phyloP scores from a whole-genome alignment of 371 early-diverging fungal species.

The Mortierella sp. region DNA sequence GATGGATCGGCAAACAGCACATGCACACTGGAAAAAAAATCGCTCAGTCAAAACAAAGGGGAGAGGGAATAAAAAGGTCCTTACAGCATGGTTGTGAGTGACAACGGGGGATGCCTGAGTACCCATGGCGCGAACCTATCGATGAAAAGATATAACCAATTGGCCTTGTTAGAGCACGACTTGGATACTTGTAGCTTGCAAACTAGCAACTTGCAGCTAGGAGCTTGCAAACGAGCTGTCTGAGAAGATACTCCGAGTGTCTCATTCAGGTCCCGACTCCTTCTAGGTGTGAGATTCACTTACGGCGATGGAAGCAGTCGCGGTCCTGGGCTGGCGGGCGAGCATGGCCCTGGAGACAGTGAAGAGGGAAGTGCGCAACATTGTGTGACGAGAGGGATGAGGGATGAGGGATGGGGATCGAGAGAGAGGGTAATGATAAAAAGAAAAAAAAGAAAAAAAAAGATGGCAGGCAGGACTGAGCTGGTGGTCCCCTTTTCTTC shows the following conservation, averaged over 20 bases:
- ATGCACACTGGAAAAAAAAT: neutral
- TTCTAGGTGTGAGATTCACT: neutral
- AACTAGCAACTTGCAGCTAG: too few relatives aligned
- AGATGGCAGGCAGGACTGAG: neutral
- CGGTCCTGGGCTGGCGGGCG: slow-evolving; percentile 35
- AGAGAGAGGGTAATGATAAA: neutral
- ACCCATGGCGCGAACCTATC: slow-evolving; percentile 51
- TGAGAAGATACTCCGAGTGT: neutral
- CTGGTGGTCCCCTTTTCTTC: neutral
- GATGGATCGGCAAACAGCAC: neutral
- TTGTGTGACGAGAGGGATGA: slow-evolving; percentile 10
- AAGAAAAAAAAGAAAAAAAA: neutral
- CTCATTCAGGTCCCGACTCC: slow-evolving; percentile 18
- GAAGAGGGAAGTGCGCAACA: slow-evolving; percentile 52
- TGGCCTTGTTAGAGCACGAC: neutral
- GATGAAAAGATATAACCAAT: neutral
- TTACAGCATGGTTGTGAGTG: slow-evolving; percentile 44
- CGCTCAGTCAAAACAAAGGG: neutral
- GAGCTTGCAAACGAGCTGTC: neutral
- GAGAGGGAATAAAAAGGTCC: slow-evolving; percentile 1
- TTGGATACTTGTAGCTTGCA: neutral
- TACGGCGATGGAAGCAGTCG: slow-evolving; percentile 44
- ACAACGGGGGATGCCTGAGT: slow-evolving; percentile 24
- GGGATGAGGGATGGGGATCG: neutral
- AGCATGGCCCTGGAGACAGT: slow-evolving; percentile 37